A percentile compares a stretch with the other conserved stretches of the same genome.
Evolutionary conservation across 164 flowering plant species (phyloP).

Genomic region (Umbilicus rupestris): DNA sequence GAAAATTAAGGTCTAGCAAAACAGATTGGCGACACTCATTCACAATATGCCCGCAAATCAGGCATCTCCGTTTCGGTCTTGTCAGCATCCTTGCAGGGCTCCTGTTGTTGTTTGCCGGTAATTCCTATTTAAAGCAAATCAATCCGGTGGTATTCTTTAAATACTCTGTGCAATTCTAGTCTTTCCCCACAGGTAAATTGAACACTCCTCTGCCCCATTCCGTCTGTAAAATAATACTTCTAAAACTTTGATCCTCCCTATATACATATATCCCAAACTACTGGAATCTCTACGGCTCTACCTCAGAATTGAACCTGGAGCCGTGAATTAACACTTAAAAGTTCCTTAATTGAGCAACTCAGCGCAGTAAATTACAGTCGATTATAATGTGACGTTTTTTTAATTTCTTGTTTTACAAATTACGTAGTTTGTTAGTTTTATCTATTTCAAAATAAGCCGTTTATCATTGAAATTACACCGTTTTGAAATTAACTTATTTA

Average conservation of each 20-base stretch:
- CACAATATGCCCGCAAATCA: background rate
- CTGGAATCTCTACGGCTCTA: background rate
- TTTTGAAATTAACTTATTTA: no score
- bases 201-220: background rate
- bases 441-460: no score
- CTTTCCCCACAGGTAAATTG: background rate
- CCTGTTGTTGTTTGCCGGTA: background rate
- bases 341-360: no score
- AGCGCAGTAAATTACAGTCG: no score
- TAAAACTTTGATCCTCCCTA: background rate
- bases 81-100: background rate
- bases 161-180: background rate
- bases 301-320: no score
- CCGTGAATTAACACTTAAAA: no score
- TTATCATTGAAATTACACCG: no score
- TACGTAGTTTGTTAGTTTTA: no score
- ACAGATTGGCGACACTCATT: background rate
- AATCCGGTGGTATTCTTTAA: background rate
- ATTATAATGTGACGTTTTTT: no score
- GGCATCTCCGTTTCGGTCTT: background rate
- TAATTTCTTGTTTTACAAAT: no score
- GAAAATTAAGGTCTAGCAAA: background rate
- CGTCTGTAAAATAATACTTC: background rate
- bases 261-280: background rate
- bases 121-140: background rate